These are phyloP conservation scores for Rickenella mellea DNA, from an alignment of 768 basidiomycete species.

Conservation along the genomic window DNA sequence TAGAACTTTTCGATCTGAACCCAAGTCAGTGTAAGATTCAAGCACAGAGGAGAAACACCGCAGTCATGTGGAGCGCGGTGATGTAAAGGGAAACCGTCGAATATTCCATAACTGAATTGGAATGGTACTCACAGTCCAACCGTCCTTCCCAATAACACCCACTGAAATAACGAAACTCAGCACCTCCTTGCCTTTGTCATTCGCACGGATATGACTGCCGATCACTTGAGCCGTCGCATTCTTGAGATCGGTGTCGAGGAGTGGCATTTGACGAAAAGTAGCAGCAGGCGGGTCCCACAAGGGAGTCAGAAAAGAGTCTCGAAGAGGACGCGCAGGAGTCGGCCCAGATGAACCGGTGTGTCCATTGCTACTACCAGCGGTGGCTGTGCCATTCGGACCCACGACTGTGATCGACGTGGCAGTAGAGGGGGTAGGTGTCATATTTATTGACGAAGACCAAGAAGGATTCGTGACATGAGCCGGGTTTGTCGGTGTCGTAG, in stretches of 20 bases:
- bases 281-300: conserved; percentile 21
- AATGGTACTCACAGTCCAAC: conserved; percentile 29
- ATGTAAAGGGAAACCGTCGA: no score
- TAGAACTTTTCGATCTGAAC: conserved; percentile 83
- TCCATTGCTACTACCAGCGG: background rate
- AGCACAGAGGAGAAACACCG: no score
- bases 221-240: conserved; percentile 63
- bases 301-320: background rate
- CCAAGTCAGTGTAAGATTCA: background rate
- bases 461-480: background rate
- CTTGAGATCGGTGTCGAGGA: conserved; percentile 63
- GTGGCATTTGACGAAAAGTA: conserved; percentile 64
- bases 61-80: no score
- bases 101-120: background rate
- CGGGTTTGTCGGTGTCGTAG: background rate
- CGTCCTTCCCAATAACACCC: conserved; percentile 61
- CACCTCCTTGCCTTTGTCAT: conserved; percentile 87
- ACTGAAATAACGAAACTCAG: conserved; percentile 80
- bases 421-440: no score
- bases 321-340: background rate
- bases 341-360: background rate
- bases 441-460: no score
- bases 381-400: background rate
- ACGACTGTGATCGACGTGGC: background rate
- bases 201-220: conserved; percentile 77